These are phyloP conservation scores for Epichloe bromicola DNA, from an alignment of 2,329 filamentous ascomycete species.

Conservation along the genomic window DNA sequence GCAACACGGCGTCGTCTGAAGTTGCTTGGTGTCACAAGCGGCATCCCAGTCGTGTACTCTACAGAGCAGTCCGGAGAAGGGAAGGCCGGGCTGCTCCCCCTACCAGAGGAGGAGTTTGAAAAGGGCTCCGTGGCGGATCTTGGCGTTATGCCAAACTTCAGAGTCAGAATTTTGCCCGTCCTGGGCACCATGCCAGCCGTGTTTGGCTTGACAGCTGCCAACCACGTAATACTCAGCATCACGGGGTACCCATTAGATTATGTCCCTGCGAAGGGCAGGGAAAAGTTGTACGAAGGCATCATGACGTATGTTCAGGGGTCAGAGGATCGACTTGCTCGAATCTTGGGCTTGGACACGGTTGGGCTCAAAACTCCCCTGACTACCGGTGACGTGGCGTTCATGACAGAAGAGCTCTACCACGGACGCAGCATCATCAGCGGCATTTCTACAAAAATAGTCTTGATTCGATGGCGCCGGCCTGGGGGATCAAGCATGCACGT, in stretches of 20 bases:
- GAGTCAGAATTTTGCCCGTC: constrained; percentile 87
- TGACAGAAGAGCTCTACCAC: constrained; percentile 79
- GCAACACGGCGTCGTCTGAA: constrained; percentile 72
- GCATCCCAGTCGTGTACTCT: constrained; percentile 86
- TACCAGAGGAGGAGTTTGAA: constrained; percentile 75
- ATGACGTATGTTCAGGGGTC: constrained; percentile 60
- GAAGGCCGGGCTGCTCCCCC: constrained; percentile 83
- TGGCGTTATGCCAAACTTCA: constrained; percentile 80
- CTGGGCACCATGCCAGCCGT: constrained; percentile 95
- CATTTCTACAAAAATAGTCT: constrained; percentile 60
- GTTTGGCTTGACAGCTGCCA: constrained; percentile 83
- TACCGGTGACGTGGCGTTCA: constrained; percentile 68
- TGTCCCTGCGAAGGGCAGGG: constrained; percentile 63
- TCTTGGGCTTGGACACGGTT: constrained; percentile 24
- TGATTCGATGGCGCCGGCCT: constrained; percentile 72
- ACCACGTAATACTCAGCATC: constrained; percentile 79
- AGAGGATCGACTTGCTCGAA: constrained; percentile 61
- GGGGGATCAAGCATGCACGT: constrained; percentile 40
- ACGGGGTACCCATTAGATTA: constrained; percentile 79
- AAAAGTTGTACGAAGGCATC: constrained; percentile 86
- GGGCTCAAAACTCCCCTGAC: constrained; percentile 68
- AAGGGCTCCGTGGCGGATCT: constrained; percentile 81
- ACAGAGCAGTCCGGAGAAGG: constrained; percentile 82
- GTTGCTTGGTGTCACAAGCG: constrained; percentile 61
- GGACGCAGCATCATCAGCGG: constrained; percentile 76